phyloP scores from a whole-genome alignment of 1,139 yeast genomes.

The Zygosaccharomyces pseudobailii region DNA sequence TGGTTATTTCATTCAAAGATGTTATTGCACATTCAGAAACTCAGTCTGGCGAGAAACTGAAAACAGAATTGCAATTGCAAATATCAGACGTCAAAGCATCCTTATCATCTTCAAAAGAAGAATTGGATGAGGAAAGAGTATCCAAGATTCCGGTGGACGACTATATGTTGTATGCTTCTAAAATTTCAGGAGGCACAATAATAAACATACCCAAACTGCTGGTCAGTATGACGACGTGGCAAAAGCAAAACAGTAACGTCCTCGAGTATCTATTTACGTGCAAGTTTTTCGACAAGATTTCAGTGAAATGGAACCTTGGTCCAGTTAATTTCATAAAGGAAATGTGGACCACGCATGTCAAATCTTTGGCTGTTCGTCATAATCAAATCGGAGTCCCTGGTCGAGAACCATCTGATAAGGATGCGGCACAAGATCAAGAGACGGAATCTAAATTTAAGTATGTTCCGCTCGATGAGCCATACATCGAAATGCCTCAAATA shows the following conservation, averaged over 20 bases:
- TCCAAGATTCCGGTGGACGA: constrained; percentile 46
- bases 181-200: constrained; percentile 74
- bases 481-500: constrained; percentile 83
- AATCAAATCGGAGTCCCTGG: constrained; percentile 33
- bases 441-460: constrained; percentile 58
- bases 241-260: constrained; percentile 42
- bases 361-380: constrained; percentile 48
- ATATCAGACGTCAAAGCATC: constrained; percentile 63
- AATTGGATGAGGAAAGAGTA: constrained; percentile 44
- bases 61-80: constrained; percentile 44
- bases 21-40: constrained; percentile 56
- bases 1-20: constrained; percentile 57
- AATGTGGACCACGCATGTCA: constrained; percentile 79
- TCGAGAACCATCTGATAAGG: constrained; percentile 27
- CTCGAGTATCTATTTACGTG: constrained; percentile 66
- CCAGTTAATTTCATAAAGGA: constrained; percentile 87
- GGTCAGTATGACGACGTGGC: constrained; percentile 73
- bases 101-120: constrained; percentile 50
- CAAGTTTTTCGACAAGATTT: constrained; percentile 83
- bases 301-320: constrained; percentile 89
- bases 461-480: constrained; percentile 65
- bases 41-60: constrained; percentile 42
- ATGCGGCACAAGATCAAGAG: constrained; percentile 54
- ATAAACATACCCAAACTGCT: constrained; percentile 72
- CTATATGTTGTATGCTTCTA: constrained; percentile 52